These are phyloP conservation scores for Auriculariales sp. DNA, from an alignment of 768 basidiomycete species.

Conservation along the genomic window DNA sequence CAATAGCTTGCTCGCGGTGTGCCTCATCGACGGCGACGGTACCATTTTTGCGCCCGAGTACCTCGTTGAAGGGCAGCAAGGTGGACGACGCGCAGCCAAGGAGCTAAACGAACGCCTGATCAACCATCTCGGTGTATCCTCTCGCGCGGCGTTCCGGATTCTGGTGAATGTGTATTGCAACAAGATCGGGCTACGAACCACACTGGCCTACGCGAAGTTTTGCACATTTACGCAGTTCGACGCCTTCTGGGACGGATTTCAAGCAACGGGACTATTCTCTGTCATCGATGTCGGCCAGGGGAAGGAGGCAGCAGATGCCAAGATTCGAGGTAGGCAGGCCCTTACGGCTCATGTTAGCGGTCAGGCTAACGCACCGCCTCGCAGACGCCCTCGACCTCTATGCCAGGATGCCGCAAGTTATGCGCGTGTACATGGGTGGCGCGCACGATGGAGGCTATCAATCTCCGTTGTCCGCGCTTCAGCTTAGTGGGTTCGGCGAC, in stretches of 20 bases:
- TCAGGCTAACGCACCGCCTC: too few species aligned
- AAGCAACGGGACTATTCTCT: conserved; percentile 48
- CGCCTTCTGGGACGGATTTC: too few species aligned
- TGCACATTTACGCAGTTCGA: too few species aligned
- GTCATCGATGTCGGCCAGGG: conserved; percentile 57
- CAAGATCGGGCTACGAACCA: too few species aligned
- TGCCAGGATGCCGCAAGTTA: conserved; percentile 45
- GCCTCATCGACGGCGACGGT: conserved; percentile 50
- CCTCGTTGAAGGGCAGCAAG: conserved; percentile 38
- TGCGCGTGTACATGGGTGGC: conserved; percentile 51
- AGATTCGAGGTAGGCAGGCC: conserved; percentile 64
- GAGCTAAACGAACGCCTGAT: conserved; percentile 21
- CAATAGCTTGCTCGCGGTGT: too few species aligned
- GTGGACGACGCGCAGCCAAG: conserved; percentile 44
- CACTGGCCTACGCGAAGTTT: too few species aligned
- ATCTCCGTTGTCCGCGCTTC: conserved; percentile 44
- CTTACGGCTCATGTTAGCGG: too few species aligned
- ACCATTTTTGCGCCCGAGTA: conserved; percentile 44
- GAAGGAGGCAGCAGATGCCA: conserved; percentile 65
- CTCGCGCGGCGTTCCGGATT: neutral
- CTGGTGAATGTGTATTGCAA: neutral
- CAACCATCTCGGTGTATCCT: too few species aligned
- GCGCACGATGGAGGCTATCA: conserved; percentile 61
- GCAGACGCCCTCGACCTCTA: conserved; percentile 60
- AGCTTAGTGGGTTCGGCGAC: conserved; percentile 47